Conservation (phyloP, 208 protist species). For the Tritrichomonas musculus region DNA sequence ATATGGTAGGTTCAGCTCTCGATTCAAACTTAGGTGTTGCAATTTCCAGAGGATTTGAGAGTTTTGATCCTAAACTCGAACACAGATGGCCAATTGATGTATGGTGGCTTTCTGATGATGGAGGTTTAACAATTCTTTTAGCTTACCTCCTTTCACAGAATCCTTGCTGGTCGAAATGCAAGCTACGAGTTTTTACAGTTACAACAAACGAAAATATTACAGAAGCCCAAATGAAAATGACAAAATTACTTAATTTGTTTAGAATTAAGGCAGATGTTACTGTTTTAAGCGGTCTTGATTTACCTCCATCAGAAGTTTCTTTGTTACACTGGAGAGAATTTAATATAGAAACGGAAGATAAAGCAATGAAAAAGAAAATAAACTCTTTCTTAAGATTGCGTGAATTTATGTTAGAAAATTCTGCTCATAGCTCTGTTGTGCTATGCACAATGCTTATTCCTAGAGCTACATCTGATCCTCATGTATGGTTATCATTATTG, state of each 20-base stretch:
- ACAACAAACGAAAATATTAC: neutral
- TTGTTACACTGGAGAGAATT: neutral
- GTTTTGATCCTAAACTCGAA: neutral
- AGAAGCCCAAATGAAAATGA: neutral
- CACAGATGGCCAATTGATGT: neutral
- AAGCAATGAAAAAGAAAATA: neutral
- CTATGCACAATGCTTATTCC: neutral
- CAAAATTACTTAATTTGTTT: neutral
- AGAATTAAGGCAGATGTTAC: conserved; percentile 3
- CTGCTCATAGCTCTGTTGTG: neutral
- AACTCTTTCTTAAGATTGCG: neutral
- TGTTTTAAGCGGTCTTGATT: neutral
- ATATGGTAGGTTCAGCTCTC: neutral
- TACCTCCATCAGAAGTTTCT: neutral
- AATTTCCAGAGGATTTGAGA: neutral
- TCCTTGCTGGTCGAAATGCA: neutral
- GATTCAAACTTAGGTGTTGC: neutral
- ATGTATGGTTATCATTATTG: neutral
- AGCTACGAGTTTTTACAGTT: neutral
- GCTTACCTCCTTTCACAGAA: neutral
- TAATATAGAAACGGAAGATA: neutral
- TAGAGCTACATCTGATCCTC: neutral
- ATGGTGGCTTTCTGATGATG: conserved; percentile 24
- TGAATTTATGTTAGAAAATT: neutral
- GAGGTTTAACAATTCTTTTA: neutral